Base-by-base conservation (phyloP, 345 rosid genomes). In the Melaleuca quinquenervia region DNA sequence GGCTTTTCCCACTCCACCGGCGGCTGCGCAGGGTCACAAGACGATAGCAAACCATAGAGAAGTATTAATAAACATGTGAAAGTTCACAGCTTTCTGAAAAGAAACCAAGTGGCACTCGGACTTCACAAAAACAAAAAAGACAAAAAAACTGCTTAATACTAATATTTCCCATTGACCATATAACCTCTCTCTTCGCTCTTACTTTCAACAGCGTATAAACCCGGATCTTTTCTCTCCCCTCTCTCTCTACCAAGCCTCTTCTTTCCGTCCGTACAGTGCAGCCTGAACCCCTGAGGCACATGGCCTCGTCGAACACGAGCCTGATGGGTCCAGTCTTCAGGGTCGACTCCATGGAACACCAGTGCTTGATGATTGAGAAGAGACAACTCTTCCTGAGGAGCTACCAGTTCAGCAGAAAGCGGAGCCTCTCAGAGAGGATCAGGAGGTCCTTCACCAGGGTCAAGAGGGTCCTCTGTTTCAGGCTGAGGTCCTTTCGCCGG, bases 391-490 rank as follows among this genome's bases (percentile, higher is more conserved):
- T 96, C 84, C 86, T 95, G 24, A 91, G 95, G 80, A 96, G 98
- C 91, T 95, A 96, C 87, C 98, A 94, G 64, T 96, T 96, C 92
- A 88, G 95, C 32, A 90, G 96, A 56, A 95, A 95, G 86, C 90
- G 86, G 90, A 91, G 91, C 48, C 84, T 95, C 20, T 29, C 88
- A 0, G 95, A 96, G 90, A 91, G 88, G 89, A 89, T 96, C 55
- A 90, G 86, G 89, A 82, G 82, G 60, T 92, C 94, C 11, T 84
- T 95, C 36, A 85, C 85, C 21, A 85, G 91, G 88, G 90, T 83
- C 56, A 95, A 93, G 94, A 92, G 90, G 92, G 91, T 91, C 75
- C 84, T 94, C 3, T 88, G 93, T 89, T 44, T 93, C 29, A 88
- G 87, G 88, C 88, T 92, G 26, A 87, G 91, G 52, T 92, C 92